Evolutionary conservation across 495 filamentous ascomycete genomes (phyloP), one percentile per base, ranked within the genome.

Genomic region (Hypoxylon intermedium): DNA sequence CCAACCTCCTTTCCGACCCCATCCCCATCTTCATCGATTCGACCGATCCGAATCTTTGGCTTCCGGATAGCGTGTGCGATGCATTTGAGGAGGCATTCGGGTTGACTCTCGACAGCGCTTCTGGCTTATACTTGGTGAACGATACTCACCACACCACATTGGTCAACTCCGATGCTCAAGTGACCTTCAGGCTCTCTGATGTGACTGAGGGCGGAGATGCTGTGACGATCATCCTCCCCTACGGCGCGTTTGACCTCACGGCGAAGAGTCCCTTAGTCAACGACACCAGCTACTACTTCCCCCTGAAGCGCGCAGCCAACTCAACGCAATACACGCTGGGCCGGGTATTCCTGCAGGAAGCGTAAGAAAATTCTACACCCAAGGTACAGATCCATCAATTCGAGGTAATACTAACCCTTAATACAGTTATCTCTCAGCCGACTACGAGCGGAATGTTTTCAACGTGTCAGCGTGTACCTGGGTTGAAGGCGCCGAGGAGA

Each of bases 291-390:
- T 64, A 63, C 21, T 86, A 85, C 55, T 86, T 85, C 50, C 82
- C 83, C 0, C 66, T 86, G 9, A 75, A 75, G 41, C 68, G 78
- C 19, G 80, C 78, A 9, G 67, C 66, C 20, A 79, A 84, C 56
- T 69, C 75, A 9, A 74, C 69, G 0, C 83, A 85, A 54, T 85
- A 82, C 64, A 82, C 78, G 0, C 72, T 86, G 2, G 83, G 83
- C 3, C 71, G 83, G 20, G 75, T 76, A 9, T 85, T 86, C 48
- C 66, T 85, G 12, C 83, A 86, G 65, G 83, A 85, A 74, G 77
- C 83, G 68, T 73, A 23, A 45, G 69, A 6, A 51, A 54, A 26
- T 12, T 9, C 43, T 19, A 2, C 12, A 40, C 7, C n/a, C 38
- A 9, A 5, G 13, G 2, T 6, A 6, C 19, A 42, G 6, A 30